Evolutionary conservation across 1,139 yeast genomes (phyloP).

Genomic region (Suhomyces taliae): DNA sequence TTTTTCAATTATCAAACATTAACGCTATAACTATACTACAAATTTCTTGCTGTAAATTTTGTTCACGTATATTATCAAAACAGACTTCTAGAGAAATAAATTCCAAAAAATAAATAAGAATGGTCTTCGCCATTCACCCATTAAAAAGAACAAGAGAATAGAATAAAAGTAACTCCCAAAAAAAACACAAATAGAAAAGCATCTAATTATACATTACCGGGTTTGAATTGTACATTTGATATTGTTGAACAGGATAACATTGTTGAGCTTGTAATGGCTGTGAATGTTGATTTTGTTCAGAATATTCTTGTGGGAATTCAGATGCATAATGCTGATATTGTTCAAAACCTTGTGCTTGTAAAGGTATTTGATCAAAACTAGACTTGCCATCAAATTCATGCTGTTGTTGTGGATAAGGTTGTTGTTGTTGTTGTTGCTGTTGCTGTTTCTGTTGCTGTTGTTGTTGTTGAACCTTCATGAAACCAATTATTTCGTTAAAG

Average conservation of each 20-base stretch:
- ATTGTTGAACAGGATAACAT: slow-evolving; percentile 7
- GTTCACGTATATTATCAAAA: slow-evolving; percentile 3
- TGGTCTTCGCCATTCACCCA: slow-evolving; percentile 5
- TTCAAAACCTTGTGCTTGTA: slow-evolving; percentile 8
- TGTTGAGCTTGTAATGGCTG: slow-evolving; percentile 7
- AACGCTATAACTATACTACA: neutral
- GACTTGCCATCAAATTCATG: neutral
- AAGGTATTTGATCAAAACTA: slow-evolving; percentile 9
- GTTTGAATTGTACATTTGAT: slow-evolving; percentile 5
- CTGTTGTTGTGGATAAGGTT: slow-evolving; percentile 2
- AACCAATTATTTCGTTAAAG: slow-evolving; percentile 21
- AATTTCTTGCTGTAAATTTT: neutral
- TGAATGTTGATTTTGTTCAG: slow-evolving; percentile 3
- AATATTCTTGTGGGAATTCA: slow-evolving; percentile 1
- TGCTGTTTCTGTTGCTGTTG: neutral
- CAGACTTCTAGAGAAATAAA: slow-evolving; percentile 7
- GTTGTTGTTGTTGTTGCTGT: slow-evolving; percentile 4
- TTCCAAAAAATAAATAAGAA: slow-evolving; percentile 2
- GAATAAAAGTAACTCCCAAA: neutral
- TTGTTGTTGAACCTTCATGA: slow-evolving; percentile 15
- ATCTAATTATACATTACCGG: slow-evolving; percentile 10
- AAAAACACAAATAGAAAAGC: neutral
- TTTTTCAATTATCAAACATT: too few relatives aligned
- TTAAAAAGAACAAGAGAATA: slow-evolving; percentile 4
- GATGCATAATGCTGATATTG: slow-evolving; percentile 2